These are phyloP conservation scores for Stramenopiles sp. DNA, from an alignment of 352 stramenopile genomes.

Conservation along the genomic window DNA sequence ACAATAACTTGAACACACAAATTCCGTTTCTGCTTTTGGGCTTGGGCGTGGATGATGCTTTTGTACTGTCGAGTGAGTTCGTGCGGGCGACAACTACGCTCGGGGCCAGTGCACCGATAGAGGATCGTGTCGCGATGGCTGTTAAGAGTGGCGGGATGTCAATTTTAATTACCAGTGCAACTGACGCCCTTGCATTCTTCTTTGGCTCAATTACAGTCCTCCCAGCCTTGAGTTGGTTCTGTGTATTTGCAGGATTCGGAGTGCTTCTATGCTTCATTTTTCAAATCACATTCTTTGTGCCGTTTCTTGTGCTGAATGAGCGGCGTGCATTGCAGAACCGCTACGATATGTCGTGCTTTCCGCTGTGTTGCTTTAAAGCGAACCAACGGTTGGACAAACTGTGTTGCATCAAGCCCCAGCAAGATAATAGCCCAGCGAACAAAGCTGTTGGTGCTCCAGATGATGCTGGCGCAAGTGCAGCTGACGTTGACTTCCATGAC, in stretches of 20 bases:
- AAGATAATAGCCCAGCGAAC: background rate
- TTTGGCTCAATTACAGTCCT: slow-evolving; percentile 32
- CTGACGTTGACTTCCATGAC: no score
- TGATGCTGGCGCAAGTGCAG: no score
- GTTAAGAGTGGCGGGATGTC: slow-evolving; percentile 17
- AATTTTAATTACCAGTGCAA: slow-evolving; percentile 38
- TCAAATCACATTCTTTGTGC: slow-evolving; percentile 36
- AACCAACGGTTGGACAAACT: slow-evolving; percentile 2
- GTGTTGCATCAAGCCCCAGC: slow-evolving; percentile 31
- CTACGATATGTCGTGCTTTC: slow-evolving; percentile 25
- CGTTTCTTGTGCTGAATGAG: slow-evolving; percentile 36
- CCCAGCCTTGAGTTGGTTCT: slow-evolving; percentile 34
- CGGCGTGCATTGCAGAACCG: slow-evolving; percentile 33
- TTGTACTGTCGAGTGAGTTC: slow-evolving; percentile 39
- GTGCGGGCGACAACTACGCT: slow-evolving; percentile 22
- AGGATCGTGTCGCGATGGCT: slow-evolving; percentile 6
- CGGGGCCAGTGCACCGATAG: no score
- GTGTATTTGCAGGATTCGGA: slow-evolving; percentile 31
- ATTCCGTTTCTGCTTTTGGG: slow-evolving; percentile 37
- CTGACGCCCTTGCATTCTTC: slow-evolving; percentile 38
- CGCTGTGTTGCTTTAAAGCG: background rate
- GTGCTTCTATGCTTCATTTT: slow-evolving; percentile 39
- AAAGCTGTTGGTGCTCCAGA: no score
- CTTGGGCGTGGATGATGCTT: slow-evolving; percentile 37
- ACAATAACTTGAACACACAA: slow-evolving; percentile 29